Percentiles rank a stretch among this genome's conserved stretches.
phyloP scores from a whole-genome alignment of 345 rosid genomes.

The Eutrema japonicum region DNA sequence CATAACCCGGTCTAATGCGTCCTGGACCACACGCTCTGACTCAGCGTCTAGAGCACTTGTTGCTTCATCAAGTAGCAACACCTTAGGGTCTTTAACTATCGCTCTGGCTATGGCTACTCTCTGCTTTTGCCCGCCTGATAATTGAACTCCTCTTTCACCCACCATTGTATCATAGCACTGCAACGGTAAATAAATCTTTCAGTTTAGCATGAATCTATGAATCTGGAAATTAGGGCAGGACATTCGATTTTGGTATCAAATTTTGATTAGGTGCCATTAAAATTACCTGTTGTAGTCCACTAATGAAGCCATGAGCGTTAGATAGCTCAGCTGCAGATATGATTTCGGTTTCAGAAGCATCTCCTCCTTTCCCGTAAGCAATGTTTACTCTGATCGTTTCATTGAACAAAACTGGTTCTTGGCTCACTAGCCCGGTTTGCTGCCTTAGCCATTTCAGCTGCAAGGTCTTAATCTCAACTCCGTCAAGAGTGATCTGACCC shows the following conservation, averaged over 20 bases:
- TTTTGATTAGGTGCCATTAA: not conserved
- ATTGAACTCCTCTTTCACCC: constrained; percentile 74
- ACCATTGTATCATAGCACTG: constrained; percentile 77
- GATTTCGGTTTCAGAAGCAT: constrained; percentile 70
- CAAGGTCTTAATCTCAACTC: constrained; percentile 63
- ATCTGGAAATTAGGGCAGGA: not conserved
- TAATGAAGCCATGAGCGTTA: constrained; percentile 82
- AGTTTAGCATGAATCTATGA: constrained; percentile 3
- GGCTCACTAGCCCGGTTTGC: constrained; percentile 81
- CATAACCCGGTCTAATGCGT: constrained; percentile 61
- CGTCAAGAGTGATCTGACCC: constrained; percentile 72
- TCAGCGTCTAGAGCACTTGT: constrained; percentile 79
- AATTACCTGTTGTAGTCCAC: constrained; percentile 74
- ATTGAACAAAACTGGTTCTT: constrained; percentile 75
- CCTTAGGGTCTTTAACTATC: constrained; percentile 63
- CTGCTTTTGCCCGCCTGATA: constrained; percentile 84
- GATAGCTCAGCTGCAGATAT: constrained; percentile 70
- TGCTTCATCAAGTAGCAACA: constrained; percentile 72
- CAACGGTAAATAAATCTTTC: not conserved
- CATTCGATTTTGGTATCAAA: not conserved
- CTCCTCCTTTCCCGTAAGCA: constrained; percentile 77
- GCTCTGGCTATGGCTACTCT: constrained; percentile 82
- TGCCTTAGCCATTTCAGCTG: constrained; percentile 77
- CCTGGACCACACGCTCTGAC: constrained; percentile 71
- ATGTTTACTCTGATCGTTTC: constrained; percentile 79